Conservation (phyloP, 2,329 filamentous ascomycete species). For the Diplodia corticola region DNA sequence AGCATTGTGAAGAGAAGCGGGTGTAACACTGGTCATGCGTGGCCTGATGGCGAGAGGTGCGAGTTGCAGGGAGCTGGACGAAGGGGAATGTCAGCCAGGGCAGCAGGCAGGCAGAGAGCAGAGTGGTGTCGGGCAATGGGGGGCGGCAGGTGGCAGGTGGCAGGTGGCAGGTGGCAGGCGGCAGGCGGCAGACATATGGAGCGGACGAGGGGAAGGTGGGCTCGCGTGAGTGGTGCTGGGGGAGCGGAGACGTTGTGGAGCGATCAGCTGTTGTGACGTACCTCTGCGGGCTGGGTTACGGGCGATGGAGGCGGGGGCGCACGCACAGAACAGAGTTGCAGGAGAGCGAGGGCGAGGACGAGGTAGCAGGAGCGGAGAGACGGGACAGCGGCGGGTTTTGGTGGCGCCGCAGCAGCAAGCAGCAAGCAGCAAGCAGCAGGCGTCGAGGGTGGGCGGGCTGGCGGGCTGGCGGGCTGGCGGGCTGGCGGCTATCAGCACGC, state of each 20-base stretch:
- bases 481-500: constrained; percentile 17
- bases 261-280: constrained; percentile 8
- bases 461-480: not conserved
- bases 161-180: not conserved
- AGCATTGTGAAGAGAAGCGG: not conserved
- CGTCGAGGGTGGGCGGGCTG: not conserved
- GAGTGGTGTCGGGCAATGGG: not conserved
- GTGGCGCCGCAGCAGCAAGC: too few species aligned
- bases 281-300: not conserved
- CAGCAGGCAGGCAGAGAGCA: not conserved
- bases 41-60: not conserved
- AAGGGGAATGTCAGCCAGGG: not conserved
- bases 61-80: not conserved
- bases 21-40: not conserved
- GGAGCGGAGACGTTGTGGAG: not conserved
- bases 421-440: too few species aligned
- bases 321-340: not conserved
- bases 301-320: not conserved
- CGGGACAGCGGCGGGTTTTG: constrained; percentile 4
- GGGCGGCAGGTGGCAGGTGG: not conserved
- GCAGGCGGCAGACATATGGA: not conserved
- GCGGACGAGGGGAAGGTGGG: not conserved
- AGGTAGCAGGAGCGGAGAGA: not conserved
- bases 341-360: not conserved
- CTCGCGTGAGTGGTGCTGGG: not conserved